Evolutionary conservation across 192 early-diverging fungal species (phyloP).

Genomic region (Coemansia sp.): DNA sequence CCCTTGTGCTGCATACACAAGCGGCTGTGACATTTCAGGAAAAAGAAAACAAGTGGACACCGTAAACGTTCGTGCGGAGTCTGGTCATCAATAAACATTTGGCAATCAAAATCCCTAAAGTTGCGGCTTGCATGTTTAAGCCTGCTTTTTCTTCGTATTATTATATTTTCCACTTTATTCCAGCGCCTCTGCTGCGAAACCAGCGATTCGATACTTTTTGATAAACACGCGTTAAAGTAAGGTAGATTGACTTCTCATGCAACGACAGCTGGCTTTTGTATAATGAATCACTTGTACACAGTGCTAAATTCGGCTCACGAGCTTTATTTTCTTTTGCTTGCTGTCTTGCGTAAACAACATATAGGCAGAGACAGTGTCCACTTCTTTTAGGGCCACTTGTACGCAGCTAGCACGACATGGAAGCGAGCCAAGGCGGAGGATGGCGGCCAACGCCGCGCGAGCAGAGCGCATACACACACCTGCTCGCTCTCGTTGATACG

Average conservation of each 20-base stretch:
- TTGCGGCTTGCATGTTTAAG: background rate
- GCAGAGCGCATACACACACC: constrained; percentile 59
- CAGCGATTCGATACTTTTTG: background rate
- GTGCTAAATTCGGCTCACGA: background rate
- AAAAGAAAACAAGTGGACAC: constrained; percentile 4
- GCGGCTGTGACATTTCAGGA: background rate
- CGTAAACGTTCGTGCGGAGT: background rate
- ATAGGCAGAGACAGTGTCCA: no score
- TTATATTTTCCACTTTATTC: background rate
- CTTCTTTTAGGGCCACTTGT: no score
- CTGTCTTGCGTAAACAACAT: background rate
- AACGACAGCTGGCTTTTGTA: background rate
- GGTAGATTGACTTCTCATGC: background rate
- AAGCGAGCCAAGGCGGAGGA: constrained; percentile 17
- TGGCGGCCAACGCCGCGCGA: constrained; percentile 64
- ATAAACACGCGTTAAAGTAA: background rate
- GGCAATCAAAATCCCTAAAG: background rate
- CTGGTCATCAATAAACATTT: background rate
- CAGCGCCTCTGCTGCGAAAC: background rate
- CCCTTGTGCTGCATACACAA: background rate
- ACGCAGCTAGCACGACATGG: constrained; percentile 14
- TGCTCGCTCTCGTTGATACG: constrained; percentile 63
- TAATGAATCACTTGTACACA: background rate
- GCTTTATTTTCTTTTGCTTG: background rate
- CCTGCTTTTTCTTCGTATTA: background rate